Evolutionary conservation across 306 rosid species (phyloP), one percentile per base, ranked within the genome.

Genomic region (Carpinus fangiana): DNA sequence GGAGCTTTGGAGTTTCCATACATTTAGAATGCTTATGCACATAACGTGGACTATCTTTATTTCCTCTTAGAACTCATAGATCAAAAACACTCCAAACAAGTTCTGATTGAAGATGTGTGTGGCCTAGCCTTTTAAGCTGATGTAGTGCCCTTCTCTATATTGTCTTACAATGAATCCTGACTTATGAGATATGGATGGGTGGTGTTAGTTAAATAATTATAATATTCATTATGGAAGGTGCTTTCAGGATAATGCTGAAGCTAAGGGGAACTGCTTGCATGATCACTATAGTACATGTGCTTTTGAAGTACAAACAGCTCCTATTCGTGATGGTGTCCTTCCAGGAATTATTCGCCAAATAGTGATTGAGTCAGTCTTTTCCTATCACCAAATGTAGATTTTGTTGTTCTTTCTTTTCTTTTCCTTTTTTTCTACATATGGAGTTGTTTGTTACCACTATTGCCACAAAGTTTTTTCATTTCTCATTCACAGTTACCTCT

Each of bases 231-330:
- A 17, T 55, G 59, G 60, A 48, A 45, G 41, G 64, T 10, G 38
- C 12, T 86, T 75, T 78, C 86, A 92, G 98, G 88, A 76, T 34
- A 16, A 14, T 72, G 76, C 56, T 77, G 88, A 84, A 52, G 86
- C 78, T 47, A 64, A 68, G 62, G 88, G 54, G 45, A 41, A 78
- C 53, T 65, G 76, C 34, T 11, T 34, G 43, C 36, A 28, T 61
- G 86, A 78, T 47, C 57, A n/a, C 41, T 70, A 76, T 81, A 81
- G 82, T 78, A 73, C 45, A 54, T 3, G 82, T 73, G 73, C 91
- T 72, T 91, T 90, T 56, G 98, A 95, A 91, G 90, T 95, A 73
- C 98, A 83, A 78, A 95, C 98, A 76, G 93, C 98, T 79, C 91
- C 98, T 69, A 59, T 88, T 68, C 64, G 76, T 20, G 97, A 88